Conservation (phyloP, 148 eudicot species). For the Rhododendron henanense region DNA sequence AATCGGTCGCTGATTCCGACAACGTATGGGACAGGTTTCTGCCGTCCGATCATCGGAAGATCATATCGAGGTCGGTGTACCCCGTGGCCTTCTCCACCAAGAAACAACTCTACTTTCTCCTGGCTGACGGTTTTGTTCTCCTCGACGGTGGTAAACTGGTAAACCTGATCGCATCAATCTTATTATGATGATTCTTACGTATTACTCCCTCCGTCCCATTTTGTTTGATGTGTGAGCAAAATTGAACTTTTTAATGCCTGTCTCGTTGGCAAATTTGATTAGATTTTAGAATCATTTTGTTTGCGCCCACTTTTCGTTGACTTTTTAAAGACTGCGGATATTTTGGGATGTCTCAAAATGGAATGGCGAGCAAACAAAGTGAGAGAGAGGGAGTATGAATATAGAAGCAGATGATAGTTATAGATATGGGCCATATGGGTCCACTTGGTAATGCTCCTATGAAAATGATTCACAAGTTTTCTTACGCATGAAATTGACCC, state of each 20-base stretch:
- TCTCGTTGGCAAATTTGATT: too few relatives aligned
- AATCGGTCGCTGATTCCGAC: constrained; percentile 18
- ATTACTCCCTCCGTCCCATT: too few relatives aligned
- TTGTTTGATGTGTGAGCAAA: too few relatives aligned
- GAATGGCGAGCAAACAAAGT: too few relatives aligned
- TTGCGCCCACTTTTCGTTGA: too few relatives aligned
- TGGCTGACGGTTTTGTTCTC: constrained; percentile 25
- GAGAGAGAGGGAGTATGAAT: too few relatives aligned
- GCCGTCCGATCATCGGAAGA: constrained; percentile 27
- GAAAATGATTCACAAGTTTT: neutral
- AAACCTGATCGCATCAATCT: neutral
- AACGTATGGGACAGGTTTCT: constrained; percentile 35
- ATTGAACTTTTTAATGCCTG: too few relatives aligned
- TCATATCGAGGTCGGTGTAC: constrained; percentile 24
- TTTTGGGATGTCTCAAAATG: too few relatives aligned
- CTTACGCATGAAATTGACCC: neutral
- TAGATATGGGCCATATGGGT: neutral
- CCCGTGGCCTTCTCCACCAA: constrained; percentile 11
- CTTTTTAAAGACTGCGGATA: too few relatives aligned
- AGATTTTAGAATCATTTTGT: too few relatives aligned
- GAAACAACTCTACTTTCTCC: constrained; percentile 39
- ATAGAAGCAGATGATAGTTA: neutral
- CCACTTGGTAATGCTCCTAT: neutral
- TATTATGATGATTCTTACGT: neutral
- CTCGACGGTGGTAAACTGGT: constrained; percentile 8